Evolutionary conservation across 2,329 filamentous ascomycete genomes (phyloP).

Genomic region (Tolypocladium guangdongense): DNA sequence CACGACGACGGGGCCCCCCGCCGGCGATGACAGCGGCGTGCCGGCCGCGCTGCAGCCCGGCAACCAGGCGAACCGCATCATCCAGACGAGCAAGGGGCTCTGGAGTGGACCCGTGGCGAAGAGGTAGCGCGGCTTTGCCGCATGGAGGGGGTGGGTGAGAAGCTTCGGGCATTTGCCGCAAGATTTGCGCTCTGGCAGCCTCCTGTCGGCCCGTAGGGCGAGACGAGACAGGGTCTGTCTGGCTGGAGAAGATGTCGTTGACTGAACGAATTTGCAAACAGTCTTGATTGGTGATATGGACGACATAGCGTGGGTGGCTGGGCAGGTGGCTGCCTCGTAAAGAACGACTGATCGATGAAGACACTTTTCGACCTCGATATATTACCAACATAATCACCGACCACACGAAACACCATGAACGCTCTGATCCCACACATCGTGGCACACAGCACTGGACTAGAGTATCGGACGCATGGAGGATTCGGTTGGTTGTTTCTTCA

Average conservation of each 20-base stretch:
- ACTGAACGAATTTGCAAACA: background rate
- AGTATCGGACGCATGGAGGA: background rate
- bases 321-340: background rate
- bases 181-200: background rate
- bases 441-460: too few species aligned
- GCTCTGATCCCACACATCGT: too few species aligned
- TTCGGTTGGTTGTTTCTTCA: slow-evolving; percentile 6
- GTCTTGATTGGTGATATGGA: background rate
- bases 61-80: slow-evolving; percentile 41
- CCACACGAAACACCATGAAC: background rate
- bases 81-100: slow-evolving; percentile 54
- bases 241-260: background rate
- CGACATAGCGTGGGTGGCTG: background rate
- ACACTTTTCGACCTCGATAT: background rate
- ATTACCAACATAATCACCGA: background rate
- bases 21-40: slow-evolving; percentile 14
- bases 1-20: slow-evolving; percentile 12
- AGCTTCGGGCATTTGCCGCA: background rate
- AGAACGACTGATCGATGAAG: background rate
- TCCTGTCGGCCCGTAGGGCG: background rate
- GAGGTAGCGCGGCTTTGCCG: slow-evolving; percentile 8
- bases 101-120: slow-evolving; percentile 34
- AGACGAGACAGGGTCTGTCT: background rate
- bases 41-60: slow-evolving; percentile 45
- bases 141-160: background rate